Base-by-base conservation (phyloP, 768 basidiomycete species). In the Russula olivacea region DNA sequence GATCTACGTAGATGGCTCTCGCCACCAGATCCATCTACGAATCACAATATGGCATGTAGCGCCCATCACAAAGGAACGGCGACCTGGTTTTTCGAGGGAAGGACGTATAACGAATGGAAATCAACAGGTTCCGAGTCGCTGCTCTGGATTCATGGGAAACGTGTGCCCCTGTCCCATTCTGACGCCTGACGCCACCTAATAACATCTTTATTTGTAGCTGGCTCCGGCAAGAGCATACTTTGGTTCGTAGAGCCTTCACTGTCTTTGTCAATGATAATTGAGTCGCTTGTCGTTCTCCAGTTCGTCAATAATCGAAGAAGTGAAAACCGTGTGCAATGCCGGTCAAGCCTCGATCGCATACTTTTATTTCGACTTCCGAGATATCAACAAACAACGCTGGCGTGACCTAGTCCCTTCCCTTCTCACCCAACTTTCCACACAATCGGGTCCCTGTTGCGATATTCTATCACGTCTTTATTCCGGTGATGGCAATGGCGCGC, bases 181-280 rank as follows among this genome's bases (percentile, higher is more conserved):
- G 17, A 2, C n/a, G 12, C 12, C 32, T 21, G 25, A 50, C 19
- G 8, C 2, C 15, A 28, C 36, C 11, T 36, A 12, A 36, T 36
- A 14, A 36, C 12, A 12, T 36, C 12, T 28, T 28, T 34, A 1
- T 17, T 3, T 11, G n/a, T 41, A 59, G 61, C 54, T 28, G 61
- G 61, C 23, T 50, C 61, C 3, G 61, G 61, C 2, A 62, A 62
- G 38, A 62, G 23, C 21, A 30, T 41, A 7, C 61, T 62, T 15
- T 58, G 61, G 61, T 62, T 48, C 3, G 61, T 58, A 0, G 11
- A 4, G 6, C 21, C 14, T 28, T n/a, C 8, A 15, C 28, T 28
- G 0, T 5, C n/a, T 32, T 12, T n/a, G 19, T 41, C 3, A 6
- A 17, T 2, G 9, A 12, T 36, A 2, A 28, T 2, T 50, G 5